A percentile compares a stretch with the other conserved stretches of the same genome.
Conservation (phyloP, 2,329 filamentous ascomycete genomes). For the Claviceps capensis region DNA sequence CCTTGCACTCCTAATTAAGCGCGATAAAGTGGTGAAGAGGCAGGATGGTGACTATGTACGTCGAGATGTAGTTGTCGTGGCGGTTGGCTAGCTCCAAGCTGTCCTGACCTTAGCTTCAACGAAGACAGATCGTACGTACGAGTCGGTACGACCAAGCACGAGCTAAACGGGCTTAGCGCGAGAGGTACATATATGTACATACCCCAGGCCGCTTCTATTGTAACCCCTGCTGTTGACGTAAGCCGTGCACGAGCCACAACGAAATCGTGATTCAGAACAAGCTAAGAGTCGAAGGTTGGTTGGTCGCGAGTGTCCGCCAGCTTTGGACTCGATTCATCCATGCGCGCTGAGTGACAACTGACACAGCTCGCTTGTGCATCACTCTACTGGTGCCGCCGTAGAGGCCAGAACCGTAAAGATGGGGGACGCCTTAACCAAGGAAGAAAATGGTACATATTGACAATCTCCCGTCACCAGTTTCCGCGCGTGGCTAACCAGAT, state of each 20-base stretch:
- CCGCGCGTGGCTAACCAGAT: not conserved
- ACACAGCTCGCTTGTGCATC: not conserved
- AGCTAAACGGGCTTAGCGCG: constrained; percentile 19
- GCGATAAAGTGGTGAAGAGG: not conserved
- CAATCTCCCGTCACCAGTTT: not conserved
- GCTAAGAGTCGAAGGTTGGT: not conserved
- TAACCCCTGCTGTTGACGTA: constrained; percentile 13
- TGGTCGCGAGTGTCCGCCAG: not conserved
- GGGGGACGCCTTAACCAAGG: constrained; percentile 11
- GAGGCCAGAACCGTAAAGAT: not conserved
- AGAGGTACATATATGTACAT: not conserved
- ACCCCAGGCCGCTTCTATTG: too few relatives aligned
- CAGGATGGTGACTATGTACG: not conserved
- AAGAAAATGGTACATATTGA: constrained; percentile 19
- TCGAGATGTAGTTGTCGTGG: not conserved
- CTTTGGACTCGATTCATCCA: not conserved
- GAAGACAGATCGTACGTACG: constrained; percentile 11
- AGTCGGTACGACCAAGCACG: constrained; percentile 14
- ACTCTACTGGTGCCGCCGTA: not conserved
- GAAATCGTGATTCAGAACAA: too few relatives aligned
- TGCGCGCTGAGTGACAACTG: not conserved
- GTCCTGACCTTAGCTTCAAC: constrained; percentile 8
- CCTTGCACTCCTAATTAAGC: not conserved
- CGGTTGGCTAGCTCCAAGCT: constrained; percentile 3
- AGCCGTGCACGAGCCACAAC: constrained; percentile 15